Evolutionary conservation across 371 early-diverging fungal genomes (phyloP).

Genomic region (Parasitella parasitica): DNA sequence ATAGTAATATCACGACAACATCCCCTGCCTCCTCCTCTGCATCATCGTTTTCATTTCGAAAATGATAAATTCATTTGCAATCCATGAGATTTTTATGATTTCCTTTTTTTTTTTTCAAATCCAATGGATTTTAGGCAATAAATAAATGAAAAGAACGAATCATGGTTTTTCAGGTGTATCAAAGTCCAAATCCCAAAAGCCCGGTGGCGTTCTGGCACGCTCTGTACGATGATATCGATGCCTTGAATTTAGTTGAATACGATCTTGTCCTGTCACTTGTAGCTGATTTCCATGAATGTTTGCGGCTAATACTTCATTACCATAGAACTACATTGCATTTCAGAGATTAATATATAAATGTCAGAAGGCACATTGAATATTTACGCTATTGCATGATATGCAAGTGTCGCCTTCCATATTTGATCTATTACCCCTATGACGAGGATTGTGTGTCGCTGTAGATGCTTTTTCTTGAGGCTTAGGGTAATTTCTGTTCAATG

Average conservation of each 20-base stretch:
- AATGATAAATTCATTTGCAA: neutral
- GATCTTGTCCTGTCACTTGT: neutral
- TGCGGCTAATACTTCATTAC: neutral
- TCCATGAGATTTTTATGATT: neutral
- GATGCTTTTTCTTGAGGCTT: neutral
- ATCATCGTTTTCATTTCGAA: neutral
- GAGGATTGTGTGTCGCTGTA: neutral
- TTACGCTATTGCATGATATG: neutral
- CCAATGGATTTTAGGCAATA: too few species aligned
- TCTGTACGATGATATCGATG: neutral
- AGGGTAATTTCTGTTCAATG: too few species aligned
- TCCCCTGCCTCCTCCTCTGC: neutral
- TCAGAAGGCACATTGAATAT: neutral
- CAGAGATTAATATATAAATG: neutral
- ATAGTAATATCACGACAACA: neutral
- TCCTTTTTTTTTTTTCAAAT: neutral
- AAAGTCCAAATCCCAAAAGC: conserved; percentile 2
- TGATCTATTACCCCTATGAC: neutral
- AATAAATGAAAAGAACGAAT: too few species aligned
- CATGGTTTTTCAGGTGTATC: neutral
- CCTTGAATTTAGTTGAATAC: neutral
- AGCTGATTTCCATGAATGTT: neutral
- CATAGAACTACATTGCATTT: neutral
- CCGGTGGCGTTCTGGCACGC: neutral
- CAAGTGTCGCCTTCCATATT: neutral